These are phyloP conservation scores for Neltuma alba DNA, from an alignment of 306 rosid genomes.

Conservation along the genomic window DNA sequence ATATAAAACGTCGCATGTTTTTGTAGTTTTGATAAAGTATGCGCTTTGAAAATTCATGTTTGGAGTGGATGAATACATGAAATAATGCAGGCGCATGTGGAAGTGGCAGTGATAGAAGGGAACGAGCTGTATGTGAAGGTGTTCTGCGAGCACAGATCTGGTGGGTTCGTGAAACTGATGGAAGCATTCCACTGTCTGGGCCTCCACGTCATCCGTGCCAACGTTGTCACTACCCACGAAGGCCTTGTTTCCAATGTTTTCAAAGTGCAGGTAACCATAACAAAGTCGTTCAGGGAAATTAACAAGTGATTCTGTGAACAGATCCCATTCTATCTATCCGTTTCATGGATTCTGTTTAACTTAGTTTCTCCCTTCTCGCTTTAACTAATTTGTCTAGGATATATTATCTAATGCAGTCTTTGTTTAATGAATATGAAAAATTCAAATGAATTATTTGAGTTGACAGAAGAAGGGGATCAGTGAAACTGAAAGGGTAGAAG, in stretches of 20 bases:
- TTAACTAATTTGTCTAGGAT: too few species aligned
- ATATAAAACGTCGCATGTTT: too few species aligned
- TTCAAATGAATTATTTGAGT: not conserved
- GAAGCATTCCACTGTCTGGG: conserved; percentile 76
- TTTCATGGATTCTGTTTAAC: too few species aligned
- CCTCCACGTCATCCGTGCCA: conserved; percentile 76
- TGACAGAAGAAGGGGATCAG: conserved; percentile 66
- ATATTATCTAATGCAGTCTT: too few species aligned
- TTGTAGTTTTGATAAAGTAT: too few species aligned
- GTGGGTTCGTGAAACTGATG: conserved; percentile 81
- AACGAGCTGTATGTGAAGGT: conserved; percentile 82
- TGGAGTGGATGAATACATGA: too few species aligned
- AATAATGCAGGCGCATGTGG: conserved; percentile 75
- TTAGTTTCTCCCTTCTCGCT: too few species aligned
- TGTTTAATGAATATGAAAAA: too few species aligned
- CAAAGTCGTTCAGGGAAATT: too few species aligned
- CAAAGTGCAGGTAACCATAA: conserved; percentile 63
- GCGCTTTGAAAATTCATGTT: conserved; percentile 82
- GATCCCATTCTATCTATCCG: too few species aligned
- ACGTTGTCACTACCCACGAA: conserved; percentile 67
- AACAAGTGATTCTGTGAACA: too few species aligned
- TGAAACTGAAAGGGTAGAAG: conserved; percentile 58
- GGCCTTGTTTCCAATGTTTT: conserved; percentile 87
- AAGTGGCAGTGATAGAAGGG: conserved; percentile 77
- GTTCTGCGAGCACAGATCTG: conserved; percentile 74